Base-by-base conservation (phyloP, 768 basidiomycete genomes). In the Pleurotus cornucopiae region DNA sequence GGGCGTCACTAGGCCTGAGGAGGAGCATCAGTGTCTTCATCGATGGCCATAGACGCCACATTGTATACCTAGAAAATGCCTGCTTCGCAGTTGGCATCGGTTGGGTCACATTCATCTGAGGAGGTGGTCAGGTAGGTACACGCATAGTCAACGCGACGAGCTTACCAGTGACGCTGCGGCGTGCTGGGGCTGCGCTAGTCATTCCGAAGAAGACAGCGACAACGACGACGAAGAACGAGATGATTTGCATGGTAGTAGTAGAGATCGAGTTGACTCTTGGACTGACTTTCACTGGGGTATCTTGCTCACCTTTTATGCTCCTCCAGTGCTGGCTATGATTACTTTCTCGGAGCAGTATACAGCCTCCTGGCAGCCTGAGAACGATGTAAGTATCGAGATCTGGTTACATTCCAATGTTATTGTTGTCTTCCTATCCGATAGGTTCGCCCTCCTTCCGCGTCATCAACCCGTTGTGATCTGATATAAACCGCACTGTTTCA, bases 361-460 rank as follows among this genome's bases (percentile, higher is more conserved):
- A 34, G 30, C 30, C 26, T 16, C 38, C 13, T 23, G 9, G 46
- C 21, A 49, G 16, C 48, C 38, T 49, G 48, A 21, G 48, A 49
- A 49, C 38, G 48, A 26, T 34, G 38, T 34, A 23, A 34, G 39
- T 30, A 53, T 53, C 51, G 18, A 53, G 51, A 53, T 53, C 39
- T 49, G 48, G 48, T 48, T n/a, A 47, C 20, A 25, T 25, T 47
- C 23, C 14, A 49, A 34, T 26, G 48, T n/a, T 49, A 21, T n/a
- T 51, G 37, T 51, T 51, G 34, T 49, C 25, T 21, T 41, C 14
- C 20, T 23, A 37, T 53, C 51, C 39, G 51, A 53, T 18, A 38
- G 39, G n/a, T 20, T 39, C 51, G 51, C 51, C 21, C 5, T 53
- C 23, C 21, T 39, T 53, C 23, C 41, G 51, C 41, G 13, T 41